phyloP scores from a whole-genome alignment of 2,329 filamentous ascomycete species.

The Alternaria sp. region DNA sequence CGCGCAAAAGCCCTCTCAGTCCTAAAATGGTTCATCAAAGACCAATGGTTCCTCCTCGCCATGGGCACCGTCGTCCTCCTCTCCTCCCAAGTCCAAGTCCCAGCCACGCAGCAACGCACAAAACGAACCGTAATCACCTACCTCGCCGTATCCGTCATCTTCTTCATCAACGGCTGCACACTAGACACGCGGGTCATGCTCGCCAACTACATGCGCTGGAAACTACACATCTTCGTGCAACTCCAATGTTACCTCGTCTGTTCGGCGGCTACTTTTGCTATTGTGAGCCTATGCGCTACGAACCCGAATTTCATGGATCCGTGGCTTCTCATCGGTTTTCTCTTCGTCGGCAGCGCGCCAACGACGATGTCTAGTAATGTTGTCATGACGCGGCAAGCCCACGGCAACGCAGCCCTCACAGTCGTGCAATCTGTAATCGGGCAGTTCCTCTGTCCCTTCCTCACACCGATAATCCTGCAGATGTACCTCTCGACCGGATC shows the following conservation, averaged over 20 bases:
- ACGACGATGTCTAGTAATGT: constrained; percentile 77
- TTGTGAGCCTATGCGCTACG: constrained; percentile 60
- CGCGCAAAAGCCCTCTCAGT: constrained; percentile 11
- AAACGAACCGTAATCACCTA: constrained; percentile 66
- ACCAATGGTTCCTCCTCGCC: constrained; percentile 70
- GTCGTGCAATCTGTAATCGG: constrained; percentile 72
- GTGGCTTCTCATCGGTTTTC: constrained; percentile 70
- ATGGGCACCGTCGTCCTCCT: constrained; percentile 62
- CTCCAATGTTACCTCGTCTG: constrained; percentile 71
- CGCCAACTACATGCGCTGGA: constrained; percentile 69
- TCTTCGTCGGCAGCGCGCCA: constrained; percentile 71
- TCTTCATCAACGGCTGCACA: constrained; percentile 73
- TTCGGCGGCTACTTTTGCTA: constrained; percentile 65
- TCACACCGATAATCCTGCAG: constrained; percentile 69
- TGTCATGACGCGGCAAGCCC: constrained; percentile 73
- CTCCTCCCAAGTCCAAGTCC: constrained; percentile 62
- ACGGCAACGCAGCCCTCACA: constrained; percentile 61
- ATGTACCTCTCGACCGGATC: constrained; percentile 62
- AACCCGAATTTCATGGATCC: constrained; percentile 63
- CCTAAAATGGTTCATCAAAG: constrained; percentile 51
- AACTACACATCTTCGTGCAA: constrained; percentile 71
- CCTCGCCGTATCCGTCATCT: constrained; percentile 71
- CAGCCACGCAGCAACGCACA: constrained; percentile 59
- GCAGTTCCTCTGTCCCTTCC: constrained; percentile 71
- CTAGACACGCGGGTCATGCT: constrained; percentile 67